Evolutionary conservation across 2,329 filamentous ascomycete species (phyloP), one percentile per base, ranked within the genome.

Genomic region (Colletotrichum spaethianum): DNA sequence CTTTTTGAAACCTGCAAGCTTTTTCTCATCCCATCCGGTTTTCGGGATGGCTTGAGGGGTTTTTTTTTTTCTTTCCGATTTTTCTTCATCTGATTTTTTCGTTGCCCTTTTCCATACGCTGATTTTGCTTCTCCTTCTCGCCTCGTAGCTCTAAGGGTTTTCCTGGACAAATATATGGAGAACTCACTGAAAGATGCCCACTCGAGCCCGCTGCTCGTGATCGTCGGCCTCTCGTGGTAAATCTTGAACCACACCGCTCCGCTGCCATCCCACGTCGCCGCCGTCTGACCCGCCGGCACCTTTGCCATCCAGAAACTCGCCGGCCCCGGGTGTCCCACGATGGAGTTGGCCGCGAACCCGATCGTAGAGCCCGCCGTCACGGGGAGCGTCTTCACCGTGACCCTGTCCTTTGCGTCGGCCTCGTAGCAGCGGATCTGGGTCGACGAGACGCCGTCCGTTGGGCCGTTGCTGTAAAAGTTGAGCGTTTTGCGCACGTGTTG

Each of bases 171-270:
- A 46, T 38, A 77, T 77, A 16, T 5, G 18, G n/a, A 63, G 4
- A 28, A 69, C 70, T 72, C 46, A 72, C 82, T 82, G 60, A 82
- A 74, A 48, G 80, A 81, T 9, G 83, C 81, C 83, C 84, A 86
- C 2, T 78, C 81, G 71, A 85, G 76, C 6, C 81, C 80, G 6
- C 74, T 76, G 7, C 78, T 76, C 6, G 79, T 76, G 66, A 86
- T 78, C 67, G 75, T 80, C 20, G 83, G 83, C 20, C 79, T 76
- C 73, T 80, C 78, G 59, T 81, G 76, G 74, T 79, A 80, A 48
- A 83, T 80, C 77, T 83, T 83, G 78, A 83, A 83, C 81, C 80
- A 83, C 31, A 79, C 78, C 5, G 75, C 70, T 14, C 80, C 82
- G 7, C 76, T 72, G 3, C 80, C 80, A 66, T 80, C 78, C 78